Evolutionary conservation across 495 filamentous ascomycete genomes (phyloP).

Genomic region (Talaromyces stipitatus): DNA sequence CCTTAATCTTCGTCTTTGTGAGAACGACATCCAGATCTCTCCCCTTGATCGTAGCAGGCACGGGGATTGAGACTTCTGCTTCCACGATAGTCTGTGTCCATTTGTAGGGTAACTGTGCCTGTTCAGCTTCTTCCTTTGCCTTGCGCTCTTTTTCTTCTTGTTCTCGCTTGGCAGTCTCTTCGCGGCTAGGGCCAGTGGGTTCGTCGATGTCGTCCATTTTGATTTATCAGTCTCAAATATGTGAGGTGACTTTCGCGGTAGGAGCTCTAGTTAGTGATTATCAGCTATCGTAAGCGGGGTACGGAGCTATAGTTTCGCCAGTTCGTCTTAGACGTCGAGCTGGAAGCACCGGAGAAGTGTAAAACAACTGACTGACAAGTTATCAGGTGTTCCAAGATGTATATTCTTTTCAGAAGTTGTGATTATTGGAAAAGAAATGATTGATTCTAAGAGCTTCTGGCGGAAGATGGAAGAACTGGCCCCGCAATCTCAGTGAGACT

Average conservation of each 20-base stretch:
- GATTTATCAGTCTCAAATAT: not conserved
- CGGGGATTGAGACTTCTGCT: conserved; percentile 68
- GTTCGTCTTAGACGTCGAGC: not conserved
- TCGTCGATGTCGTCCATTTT: conserved; percentile 8
- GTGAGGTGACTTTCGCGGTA: not conserved
- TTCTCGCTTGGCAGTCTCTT: conserved; percentile 44
- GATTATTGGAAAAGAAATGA: not conserved
- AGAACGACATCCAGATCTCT: conserved; percentile 77
- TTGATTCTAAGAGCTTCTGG: not conserved
- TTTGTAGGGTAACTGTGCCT: conserved; percentile 90
- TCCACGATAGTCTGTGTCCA: conserved; percentile 96
- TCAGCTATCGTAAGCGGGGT: not conserved
- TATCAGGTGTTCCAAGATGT: too few species aligned
- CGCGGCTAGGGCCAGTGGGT: conserved; percentile 34
- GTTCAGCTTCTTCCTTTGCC: conserved; percentile 75
- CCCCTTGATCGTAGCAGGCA: conserved; percentile 76
- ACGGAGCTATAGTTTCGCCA: not conserved
- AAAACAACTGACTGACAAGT: too few species aligned
- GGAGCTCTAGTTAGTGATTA: not conserved
- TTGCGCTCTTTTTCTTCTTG: conserved; percentile 58
- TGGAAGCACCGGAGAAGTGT: not conserved
- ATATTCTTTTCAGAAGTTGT: too few species aligned
- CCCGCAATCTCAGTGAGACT: not conserved
- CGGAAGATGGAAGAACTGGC: not conserved
- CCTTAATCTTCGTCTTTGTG: conserved; percentile 68